A percentile compares a stretch with the other conserved stretches of the same genome.
Conservation (phyloP, 306 rosid genomes). For the Lathyrus tuberosus region DNA sequence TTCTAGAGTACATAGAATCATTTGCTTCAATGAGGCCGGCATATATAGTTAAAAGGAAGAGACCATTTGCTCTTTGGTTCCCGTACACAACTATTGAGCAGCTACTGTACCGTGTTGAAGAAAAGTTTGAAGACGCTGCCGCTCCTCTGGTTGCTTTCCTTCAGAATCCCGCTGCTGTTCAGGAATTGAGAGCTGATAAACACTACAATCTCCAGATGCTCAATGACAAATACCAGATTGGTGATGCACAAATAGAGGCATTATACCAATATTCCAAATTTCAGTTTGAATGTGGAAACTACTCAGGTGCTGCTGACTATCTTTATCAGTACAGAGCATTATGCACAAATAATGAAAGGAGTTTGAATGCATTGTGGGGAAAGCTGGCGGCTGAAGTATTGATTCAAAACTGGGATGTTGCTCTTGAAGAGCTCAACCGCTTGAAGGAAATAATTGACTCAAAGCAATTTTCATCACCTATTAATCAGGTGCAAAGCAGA, state of each 20-base stretch:
- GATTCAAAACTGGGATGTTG: slow-evolving; percentile 98
- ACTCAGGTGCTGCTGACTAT: slow-evolving; percentile 98
- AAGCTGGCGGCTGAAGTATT: slow-evolving; percentile 94
- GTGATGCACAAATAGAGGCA: slow-evolving; percentile 86
- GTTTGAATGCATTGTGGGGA: slow-evolving; percentile 94
- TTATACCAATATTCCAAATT: slow-evolving; percentile 95
- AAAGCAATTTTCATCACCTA: slow-evolving; percentile 81
- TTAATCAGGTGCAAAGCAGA: slow-evolving; percentile 90
- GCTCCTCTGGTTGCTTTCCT: slow-evolving; percentile 85
- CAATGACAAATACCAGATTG: slow-evolving; percentile 87
- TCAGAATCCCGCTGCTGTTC: slow-evolving; percentile 77
- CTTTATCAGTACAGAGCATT: slow-evolving; percentile 90
- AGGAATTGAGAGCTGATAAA: slow-evolving; percentile 86
- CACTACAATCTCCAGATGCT: slow-evolving; percentile 96
- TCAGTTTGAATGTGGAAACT: slow-evolving; percentile 97
- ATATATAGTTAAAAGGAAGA: too few relatives aligned
- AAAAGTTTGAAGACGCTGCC: slow-evolving; percentile 73
- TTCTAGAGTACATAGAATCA: too few relatives aligned
- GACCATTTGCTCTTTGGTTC: too few relatives aligned
- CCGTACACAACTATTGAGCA: too few relatives aligned
- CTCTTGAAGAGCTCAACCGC: slow-evolving; percentile 92
- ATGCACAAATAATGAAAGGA: slow-evolving; percentile 91
- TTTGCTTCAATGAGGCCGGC: too few relatives aligned
- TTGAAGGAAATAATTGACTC: slow-evolving; percentile 92
- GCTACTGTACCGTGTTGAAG: too few relatives aligned